Conservation (phyloP, 805 yeast species). For the Blastobotrys chiropterorum region DNA sequence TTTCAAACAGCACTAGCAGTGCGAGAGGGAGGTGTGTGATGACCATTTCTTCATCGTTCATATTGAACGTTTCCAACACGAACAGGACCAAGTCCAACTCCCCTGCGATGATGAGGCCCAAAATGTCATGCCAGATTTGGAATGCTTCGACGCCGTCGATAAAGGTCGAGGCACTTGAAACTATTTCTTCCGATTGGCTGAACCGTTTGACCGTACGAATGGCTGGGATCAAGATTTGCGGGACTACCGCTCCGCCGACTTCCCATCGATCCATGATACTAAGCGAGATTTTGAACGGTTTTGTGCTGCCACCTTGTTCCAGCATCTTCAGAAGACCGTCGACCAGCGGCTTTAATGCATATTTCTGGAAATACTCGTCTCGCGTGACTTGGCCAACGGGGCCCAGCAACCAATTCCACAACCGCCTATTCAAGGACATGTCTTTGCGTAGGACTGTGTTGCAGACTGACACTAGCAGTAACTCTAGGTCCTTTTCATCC, state of each 20-base stretch:
- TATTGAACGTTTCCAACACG: conserved; percentile 58
- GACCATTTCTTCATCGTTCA: conserved; percentile 83
- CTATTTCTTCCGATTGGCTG: conserved; percentile 36
- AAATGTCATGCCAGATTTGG: conserved; percentile 66
- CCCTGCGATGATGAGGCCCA: conserved; percentile 35
- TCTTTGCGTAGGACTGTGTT: conserved; percentile 71
- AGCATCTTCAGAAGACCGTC: conserved; percentile 47
- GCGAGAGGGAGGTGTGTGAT: conserved; percentile 69
- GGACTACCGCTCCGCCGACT: conserved; percentile 69
- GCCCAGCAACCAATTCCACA: conserved; percentile 91
- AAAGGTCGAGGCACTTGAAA: conserved; percentile 57
- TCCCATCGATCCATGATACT: conserved; percentile 94
- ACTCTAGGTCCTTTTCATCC: conserved; percentile 47
- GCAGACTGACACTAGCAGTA: conserved; percentile 57
- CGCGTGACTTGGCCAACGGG: conserved; percentile 48
- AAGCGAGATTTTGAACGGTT: conserved; percentile 57
- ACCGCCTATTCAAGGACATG: conserved; percentile 88
- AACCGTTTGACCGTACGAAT: conserved; percentile 30
- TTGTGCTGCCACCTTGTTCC: conserved; percentile 32
- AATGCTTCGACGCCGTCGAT: conserved; percentile 83
- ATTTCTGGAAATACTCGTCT: conserved; percentile 51
- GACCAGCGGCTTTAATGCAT: conserved; percentile 47
- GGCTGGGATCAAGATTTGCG: conserved; percentile 61
- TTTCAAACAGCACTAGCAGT: conserved; percentile 36
- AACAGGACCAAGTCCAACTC: conserved; percentile 48